These are phyloP conservation scores for Rubus parviflorus DNA, from an alignment of 306 rosid genomes.

Conservation along the genomic window DNA sequence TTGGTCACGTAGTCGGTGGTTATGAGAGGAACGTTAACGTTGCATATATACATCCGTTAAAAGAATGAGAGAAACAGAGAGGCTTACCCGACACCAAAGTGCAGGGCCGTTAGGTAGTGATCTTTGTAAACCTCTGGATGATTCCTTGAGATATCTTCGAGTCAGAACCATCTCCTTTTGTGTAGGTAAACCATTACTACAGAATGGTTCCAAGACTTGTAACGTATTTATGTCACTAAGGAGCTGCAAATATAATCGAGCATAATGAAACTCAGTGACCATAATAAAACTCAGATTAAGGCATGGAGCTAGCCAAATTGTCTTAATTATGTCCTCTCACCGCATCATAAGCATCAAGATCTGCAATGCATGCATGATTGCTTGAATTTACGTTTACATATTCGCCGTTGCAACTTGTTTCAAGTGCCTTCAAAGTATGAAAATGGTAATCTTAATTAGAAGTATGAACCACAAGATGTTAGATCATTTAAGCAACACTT, in stretches of 20 bases:
- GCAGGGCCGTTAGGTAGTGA: constrained; percentile 4
- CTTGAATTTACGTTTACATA: constrained; percentile 13
- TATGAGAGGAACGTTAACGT: background rate
- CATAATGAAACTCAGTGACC: background rate
- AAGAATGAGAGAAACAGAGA: background rate
- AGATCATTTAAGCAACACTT: background rate
- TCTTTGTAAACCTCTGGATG: background rate
- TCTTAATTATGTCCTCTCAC: background rate
- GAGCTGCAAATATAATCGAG: constrained; percentile 19
- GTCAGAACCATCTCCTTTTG: constrained; percentile 10
- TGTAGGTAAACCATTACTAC: constrained; percentile 18
- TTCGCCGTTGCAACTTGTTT: constrained; percentile 22
- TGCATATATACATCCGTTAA: background rate
- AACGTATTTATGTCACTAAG: constrained; percentile 15
- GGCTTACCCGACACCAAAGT: constrained; percentile 22
- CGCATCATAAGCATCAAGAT: constrained; percentile 10
- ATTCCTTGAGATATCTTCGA: constrained; percentile 15
- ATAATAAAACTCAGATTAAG: background rate
- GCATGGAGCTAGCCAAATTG: background rate
- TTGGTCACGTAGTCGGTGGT: background rate
- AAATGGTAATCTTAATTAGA: background rate
- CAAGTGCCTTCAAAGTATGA: constrained; percentile 4
- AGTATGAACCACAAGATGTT: background rate
- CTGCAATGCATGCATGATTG: constrained; percentile 20
- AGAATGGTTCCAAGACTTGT: constrained; percentile 24